Evolutionary conservation across 2,329 filamentous ascomycete genomes (phyloP), one percentile per base, ranked within the genome.

Genomic region (Coniochaeta sp.): DNA sequence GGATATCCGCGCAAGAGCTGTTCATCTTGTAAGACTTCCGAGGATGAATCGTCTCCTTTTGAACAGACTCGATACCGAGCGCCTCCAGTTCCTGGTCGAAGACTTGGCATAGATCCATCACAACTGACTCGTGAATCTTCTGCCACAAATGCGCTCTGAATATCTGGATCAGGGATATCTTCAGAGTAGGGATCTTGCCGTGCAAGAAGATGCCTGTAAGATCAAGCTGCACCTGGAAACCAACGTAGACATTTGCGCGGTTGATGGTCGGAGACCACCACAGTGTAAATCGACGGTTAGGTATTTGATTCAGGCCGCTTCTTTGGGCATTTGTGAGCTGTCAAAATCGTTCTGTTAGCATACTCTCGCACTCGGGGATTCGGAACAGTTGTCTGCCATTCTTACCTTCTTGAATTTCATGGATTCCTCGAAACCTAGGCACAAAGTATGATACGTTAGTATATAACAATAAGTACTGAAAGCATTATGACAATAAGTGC

Each of bases 381-480:
- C n/a, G n/a, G 95, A 0, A 96, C 95, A 68, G 99, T 99, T 0
- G 95, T 99, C 62, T 99, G 79, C 74, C n/a, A n/a, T n/a, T n/a
- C n/a, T n/a, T n/a, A n/a, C n/a, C n/a, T 99, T 99, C 77, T 99
- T 99, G 82, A 97, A 99, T 66, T 98, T 96, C 95, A 99, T 98
- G 0, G 62, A 68, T 34, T 60, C 64, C 55, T 68, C 64, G 22
- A 66, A 66, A 14, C 64, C n/a, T n/a, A n/a, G n/a, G n/a, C n/a
- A n/a, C n/a, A n/a, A n/a, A n/a, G n/a, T n/a, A n/a, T n/a, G n/a
- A n/a, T n/a, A n/a, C n/a, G n/a, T n/a, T n/a, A n/a, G n/a, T n/a
- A n/a, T n/a, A n/a, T n/a, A n/a, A n/a, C n/a, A n/a, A n/a, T n/a
- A n/a, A n/a, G n/a, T n/a, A n/a, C n/a, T n/a, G n/a, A n/a, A n/a